Evolutionary conservation across 2,329 filamentous ascomycete genomes (phyloP).

Genomic region (Falciphora oryzae): DNA sequence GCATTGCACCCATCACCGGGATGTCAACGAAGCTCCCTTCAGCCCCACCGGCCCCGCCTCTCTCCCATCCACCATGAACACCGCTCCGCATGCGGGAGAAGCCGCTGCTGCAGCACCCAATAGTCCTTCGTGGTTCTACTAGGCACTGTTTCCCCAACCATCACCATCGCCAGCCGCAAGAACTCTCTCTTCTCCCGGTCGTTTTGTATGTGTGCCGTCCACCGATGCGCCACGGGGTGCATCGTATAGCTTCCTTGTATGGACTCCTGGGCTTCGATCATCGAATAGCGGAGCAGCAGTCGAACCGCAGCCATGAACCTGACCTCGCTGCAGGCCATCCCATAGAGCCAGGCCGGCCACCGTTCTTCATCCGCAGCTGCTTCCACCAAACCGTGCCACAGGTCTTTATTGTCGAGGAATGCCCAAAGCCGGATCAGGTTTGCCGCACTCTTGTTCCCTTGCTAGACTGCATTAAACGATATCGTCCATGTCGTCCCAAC

Average conservation of each 20-base stretch:
- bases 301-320: no score
- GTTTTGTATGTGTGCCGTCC: no score
- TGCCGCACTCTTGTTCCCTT: constrained; percentile 14
- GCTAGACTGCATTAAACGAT: constrained; percentile 15
- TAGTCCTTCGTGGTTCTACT: background rate
- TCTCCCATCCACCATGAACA: background rate
- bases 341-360: no score
- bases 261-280: no score
- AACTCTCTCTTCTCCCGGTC: no score
- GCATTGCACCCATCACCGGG: no score
- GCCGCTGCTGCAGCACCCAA: background rate
- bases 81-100: constrained; percentile 2
- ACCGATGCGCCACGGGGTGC: no score
- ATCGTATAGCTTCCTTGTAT: no score
- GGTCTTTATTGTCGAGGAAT: constrained; percentile 18
- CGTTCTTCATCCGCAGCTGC: constrained; percentile 2
- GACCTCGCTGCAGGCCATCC: no score
- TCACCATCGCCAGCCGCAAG: constrained; percentile 9
- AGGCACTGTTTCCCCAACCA: background rate
- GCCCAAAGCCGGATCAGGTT: constrained; percentile 20
- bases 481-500: constrained; percentile 18
- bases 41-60: no score
- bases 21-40: no score
- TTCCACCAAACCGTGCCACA: constrained; percentile 18
- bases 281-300: no score